Base-by-base conservation (phyloP, 1,139 yeast species). In the Citeromyces hawaiiensis region DNA sequence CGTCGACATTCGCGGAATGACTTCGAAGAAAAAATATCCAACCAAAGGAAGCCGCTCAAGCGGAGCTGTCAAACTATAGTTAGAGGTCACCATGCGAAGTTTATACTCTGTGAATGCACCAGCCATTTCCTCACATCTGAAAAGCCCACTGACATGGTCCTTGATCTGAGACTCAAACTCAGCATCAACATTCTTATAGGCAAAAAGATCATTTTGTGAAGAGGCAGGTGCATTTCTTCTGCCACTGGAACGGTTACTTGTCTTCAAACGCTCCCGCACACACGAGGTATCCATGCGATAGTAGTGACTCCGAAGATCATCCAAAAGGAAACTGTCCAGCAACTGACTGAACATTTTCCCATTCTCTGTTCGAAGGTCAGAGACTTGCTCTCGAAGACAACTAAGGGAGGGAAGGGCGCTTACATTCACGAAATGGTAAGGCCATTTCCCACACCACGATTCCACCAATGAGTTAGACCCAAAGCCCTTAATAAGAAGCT, bases 31-130 rank as follows among this genome's bases (percentile, higher is more conserved):
- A n/a, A n/a, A n/a, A n/a, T n/a, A n/a, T n/a, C n/a, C n/a, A n/a
- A n/a, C n/a, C n/a, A n/a, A n/a, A n/a, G n/a, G n/a, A n/a, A n/a
- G n/a, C n/a, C n/a, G n/a, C n/a, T n/a, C n/a, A n/a, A n/a, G n/a
- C n/a, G n/a, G n/a, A n/a, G n/a, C n/a, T n/a, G n/a, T n/a, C n/a
- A n/a, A n/a, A n/a, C n/a, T n/a, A n/a, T n/a, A n/a, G n/a, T n/a
- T n/a, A n/a, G n/a, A n/a, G 4, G 68, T 63, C 11, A 79, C 64
- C 15, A 83, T 73, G 30, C 67, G 66, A 21, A 79, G 93, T 51
- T 81, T 85, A 55, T 83, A 87, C 7, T 64, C 53, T 31, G 68
- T 64, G 49, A 80, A 80, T 0, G 94, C 86, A 17, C 72, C 65
- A 2, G 73, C 66, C 36, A 87, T 59, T 48, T 73, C 76, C 29